Base-by-base conservation (phyloP, 1,139 yeast species). In the Petasospora fabianii region DNA sequence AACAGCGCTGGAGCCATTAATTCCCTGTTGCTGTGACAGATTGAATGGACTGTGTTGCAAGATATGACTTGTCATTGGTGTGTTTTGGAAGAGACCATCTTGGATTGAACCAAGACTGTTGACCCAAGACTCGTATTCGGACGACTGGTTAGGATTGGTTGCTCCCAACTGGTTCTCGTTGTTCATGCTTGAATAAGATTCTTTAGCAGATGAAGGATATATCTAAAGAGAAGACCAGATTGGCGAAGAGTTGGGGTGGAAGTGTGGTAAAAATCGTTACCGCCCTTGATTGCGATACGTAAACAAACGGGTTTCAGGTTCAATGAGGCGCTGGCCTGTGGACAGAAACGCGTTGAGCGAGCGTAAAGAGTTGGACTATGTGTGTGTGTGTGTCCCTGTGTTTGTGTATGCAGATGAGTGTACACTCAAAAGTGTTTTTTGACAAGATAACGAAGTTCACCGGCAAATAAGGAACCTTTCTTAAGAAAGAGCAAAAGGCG, bases 111-210 rank as follows among this genome's bases (percentile, higher is more conserved):
- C 53, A 21, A 52, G 34, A 24, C 49, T 44, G 32, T 47, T 50
- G 28, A 52, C 55, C 58, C 58, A 54, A 6, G 48, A 42, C 15
- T 54, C 56, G 38, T 51, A 52, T 30, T 54, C 58, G 15, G 50
- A 41, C 8, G 50, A 34, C 31, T 51, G 55, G 39, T 43, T 46
- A 15, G 44, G 35, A 33, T 32, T 36, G 24, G n/a, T 18, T n/a
- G n/a, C n/a, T n/a, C n/a, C 13, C 5, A 26, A n/a, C n/a, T 30
- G 28, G 19, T n/a, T n/a, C n/a, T 12, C 27, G 36, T 14, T 15
- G 27, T 14, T 21, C n/a, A n/a, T n/a, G n/a, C n/a, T n/a, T n/a
- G n/a, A n/a, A n/a, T n/a, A n/a, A n/a, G n/a, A n/a, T n/a, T n/a
- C n/a, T n/a, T n/a, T n/a, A n/a, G n/a, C n/a, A 10, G 24, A 21